phyloP scores from a whole-genome alignment of 805 yeast genomes.

The Spathaspora arborariae region DNA sequence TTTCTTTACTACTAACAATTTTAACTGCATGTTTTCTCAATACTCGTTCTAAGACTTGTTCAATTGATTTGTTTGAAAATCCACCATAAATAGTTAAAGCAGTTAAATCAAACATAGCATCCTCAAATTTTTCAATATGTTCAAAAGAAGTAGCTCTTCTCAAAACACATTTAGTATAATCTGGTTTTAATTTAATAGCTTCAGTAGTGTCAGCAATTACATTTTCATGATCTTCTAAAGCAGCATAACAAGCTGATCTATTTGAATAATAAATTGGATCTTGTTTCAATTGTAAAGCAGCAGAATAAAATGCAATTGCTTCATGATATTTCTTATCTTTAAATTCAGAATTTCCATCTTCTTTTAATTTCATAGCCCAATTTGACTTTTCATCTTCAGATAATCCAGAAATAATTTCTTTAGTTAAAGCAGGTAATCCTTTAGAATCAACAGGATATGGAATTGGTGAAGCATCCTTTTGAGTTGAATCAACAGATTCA shows the following conservation, averaged over 20 bases:
- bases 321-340: conserved; percentile 61
- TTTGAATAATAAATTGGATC: conserved; percentile 93
- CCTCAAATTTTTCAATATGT: conserved; percentile 68
- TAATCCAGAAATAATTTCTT: conserved; percentile 42
- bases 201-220: conserved; percentile 84
- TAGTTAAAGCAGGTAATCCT: conserved; percentile 58
- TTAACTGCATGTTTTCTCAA: conserved; percentile 75
- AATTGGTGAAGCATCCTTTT: conserved; percentile 2
- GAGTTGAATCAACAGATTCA: conserved; percentile 18
- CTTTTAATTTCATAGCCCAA: conserved; percentile 76
- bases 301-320: conserved; percentile 78
- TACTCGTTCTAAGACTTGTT: conserved; percentile 81
- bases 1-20: conserved; percentile 59
- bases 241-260: conserved; percentile 93
- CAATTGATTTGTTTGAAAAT: conserved; percentile 71
- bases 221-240: conserved; percentile 72
- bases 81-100: conserved; percentile 85
- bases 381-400: conserved; percentile 51
- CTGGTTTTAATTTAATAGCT: conserved; percentile 84
- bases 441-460: conserved; percentile 50
- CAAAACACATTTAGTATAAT: conserved; percentile 83
- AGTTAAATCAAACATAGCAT: conserved; percentile 89
- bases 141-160: conserved; percentile 95
- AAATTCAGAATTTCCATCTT: conserved; percentile 81
- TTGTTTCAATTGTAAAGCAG: conserved; percentile 68